A percentile compares a stretch with the other conserved stretches of the same genome.
Conservation (phyloP, 257 asterid species). For the Marsdenia floribunda region DNA sequence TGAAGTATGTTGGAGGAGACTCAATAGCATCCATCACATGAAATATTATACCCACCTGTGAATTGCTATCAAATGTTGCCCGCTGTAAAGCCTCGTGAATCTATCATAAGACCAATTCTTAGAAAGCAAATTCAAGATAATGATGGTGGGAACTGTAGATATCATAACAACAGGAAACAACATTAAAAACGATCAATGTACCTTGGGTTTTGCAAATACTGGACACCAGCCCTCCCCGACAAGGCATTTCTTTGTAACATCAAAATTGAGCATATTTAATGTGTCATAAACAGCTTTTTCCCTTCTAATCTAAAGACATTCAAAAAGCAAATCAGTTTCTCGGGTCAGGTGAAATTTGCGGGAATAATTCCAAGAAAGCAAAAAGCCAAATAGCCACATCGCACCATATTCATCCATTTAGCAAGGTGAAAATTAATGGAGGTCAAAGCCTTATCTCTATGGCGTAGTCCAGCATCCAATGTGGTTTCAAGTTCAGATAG, state of each 20-base stretch:
- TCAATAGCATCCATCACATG: slow-evolving; percentile 84
- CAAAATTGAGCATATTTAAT: slow-evolving; percentile 92
- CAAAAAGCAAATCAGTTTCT: slow-evolving; percentile 22
- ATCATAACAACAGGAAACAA: slow-evolving; percentile 7
- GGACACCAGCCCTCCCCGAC: slow-evolving; percentile 99
- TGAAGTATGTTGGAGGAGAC: slow-evolving; percentile 91
- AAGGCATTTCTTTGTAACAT: slow-evolving; percentile 94
- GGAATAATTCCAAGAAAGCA: slow-evolving; percentile 4
- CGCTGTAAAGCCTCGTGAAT: slow-evolving; percentile 91
- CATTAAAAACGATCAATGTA: slow-evolving; percentile 21
- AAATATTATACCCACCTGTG: slow-evolving; percentile 90
- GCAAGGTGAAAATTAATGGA: slow-evolving; percentile 75
- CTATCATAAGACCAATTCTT: slow-evolving; percentile 39
- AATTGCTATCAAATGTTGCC: slow-evolving; percentile 89
- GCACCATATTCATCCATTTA: slow-evolving; percentile 80
- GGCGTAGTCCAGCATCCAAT: slow-evolving; percentile 83
- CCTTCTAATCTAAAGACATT: slow-evolving; percentile 68
- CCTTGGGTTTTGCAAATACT: slow-evolving; percentile 77
- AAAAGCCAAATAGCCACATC: slow-evolving; percentile 11
- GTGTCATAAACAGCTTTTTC: slow-evolving; percentile 94
- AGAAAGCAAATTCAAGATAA: slow-evolving; percentile 16
- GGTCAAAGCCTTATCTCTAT: slow-evolving; percentile 71
- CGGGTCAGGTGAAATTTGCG: slow-evolving; percentile 8
- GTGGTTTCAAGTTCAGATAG: slow-evolving; percentile 86
- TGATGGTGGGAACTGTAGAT: slow-evolving; percentile 14